Percentiles rank a stretch among this genome's conserved stretches.
Evolutionary conservation across 129 eudicot species (phyloP).

Genomic region (Solidago caesia): DNA sequence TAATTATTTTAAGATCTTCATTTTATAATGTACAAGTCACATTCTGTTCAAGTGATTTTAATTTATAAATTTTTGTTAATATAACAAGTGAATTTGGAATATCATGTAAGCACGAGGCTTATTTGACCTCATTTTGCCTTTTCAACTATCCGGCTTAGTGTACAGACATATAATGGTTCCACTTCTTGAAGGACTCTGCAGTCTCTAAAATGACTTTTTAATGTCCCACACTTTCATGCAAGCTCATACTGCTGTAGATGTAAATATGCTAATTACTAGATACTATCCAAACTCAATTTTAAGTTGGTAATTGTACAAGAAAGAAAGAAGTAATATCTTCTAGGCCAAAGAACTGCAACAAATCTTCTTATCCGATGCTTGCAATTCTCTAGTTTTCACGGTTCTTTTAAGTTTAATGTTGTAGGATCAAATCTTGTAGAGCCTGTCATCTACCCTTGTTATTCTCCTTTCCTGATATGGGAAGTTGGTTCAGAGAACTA

Average conservation of each 20-base stretch:
- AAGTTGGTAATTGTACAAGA: not conserved
- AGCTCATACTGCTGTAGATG: not conserved
- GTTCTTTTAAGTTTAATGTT: not conserved
- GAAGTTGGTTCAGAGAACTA: not conserved
- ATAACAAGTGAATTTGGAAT: not conserved
- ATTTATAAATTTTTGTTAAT: not conserved
- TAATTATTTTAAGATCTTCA: not conserved
- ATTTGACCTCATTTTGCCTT: not conserved
- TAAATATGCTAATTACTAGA: not conserved
- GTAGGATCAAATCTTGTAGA: not conserved
- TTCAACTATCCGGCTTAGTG: not conserved
- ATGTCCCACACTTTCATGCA: not conserved
- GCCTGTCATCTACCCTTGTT: not conserved
- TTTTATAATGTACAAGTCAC: not conserved
- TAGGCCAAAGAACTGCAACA: not conserved
- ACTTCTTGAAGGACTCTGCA: not conserved
- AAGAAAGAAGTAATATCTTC: not conserved
- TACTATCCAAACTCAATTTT: not conserved
- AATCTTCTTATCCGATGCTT: not conserved
- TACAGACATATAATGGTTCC: slow-evolving; percentile 12
- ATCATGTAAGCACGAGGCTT: not conserved
- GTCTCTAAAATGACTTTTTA: not conserved
- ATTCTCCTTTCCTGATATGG: not conserved
- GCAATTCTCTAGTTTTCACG: not conserved
- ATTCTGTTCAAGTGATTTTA: not conserved